Evolutionary conservation across 2,329 filamentous ascomycete genomes (phyloP).

Genomic region (Fusarium redolens): DNA sequence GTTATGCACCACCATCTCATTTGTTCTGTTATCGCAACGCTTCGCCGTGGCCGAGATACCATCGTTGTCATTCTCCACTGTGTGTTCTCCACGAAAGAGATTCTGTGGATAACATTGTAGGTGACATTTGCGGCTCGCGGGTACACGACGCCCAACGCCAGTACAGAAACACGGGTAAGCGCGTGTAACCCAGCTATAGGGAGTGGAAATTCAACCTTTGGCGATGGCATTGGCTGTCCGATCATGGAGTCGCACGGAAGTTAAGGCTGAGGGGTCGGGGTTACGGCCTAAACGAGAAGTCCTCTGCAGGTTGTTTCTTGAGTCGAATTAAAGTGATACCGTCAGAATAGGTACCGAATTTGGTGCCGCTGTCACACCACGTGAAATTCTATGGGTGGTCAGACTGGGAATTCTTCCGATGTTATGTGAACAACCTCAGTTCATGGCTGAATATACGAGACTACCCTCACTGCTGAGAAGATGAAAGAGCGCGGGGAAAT

Average conservation of each 20-base stretch:
- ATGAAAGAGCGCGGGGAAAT: neutral
- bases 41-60: neutral
- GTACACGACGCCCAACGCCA: neutral
- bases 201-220: neutral
- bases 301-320: neutral
- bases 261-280: neutral
- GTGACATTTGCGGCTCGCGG: neutral
- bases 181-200: neutral
- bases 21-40: neutral
- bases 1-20: neutral
- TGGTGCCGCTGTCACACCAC: neutral
- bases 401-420: neutral
- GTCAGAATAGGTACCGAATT: neutral
- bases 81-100: neutral
- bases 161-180: neutral
- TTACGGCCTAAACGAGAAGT: neutral
- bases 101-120: neutral
- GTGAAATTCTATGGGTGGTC: neutral
- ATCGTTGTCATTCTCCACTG: conserved; percentile 1
- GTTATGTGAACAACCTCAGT: neutral
- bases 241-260: neutral
- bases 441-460: neutral
- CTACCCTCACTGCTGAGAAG: neutral
- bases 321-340: neutral
- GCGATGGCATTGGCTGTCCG: neutral